phyloP scores from a whole-genome alignment of 768 basidiomycete genomes.

The Lyophyllum semitale region DNA sequence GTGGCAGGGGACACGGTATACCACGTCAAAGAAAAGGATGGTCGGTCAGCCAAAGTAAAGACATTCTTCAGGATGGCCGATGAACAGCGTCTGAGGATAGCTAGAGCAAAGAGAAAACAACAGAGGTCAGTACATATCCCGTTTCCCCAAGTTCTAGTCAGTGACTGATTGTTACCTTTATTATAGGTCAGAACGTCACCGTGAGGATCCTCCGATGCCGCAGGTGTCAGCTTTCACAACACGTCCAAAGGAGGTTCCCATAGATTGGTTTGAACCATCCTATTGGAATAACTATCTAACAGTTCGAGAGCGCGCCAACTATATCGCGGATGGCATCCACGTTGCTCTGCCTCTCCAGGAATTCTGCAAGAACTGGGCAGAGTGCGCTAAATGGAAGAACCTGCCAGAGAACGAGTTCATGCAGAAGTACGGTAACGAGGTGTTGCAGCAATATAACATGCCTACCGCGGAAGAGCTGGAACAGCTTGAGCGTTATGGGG shows the following conservation, averaged over 20 bases:
- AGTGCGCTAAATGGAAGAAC: conserved; percentile 18
- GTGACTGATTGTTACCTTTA: background rate
- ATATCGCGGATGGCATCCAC: conserved; percentile 12
- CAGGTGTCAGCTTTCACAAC: background rate
- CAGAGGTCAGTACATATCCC: background rate
- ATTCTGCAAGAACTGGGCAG: background rate
- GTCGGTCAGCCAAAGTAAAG: conserved; percentile 1
- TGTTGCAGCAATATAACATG: conserved; percentile 16
- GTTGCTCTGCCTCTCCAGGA: conserved; percentile 17
- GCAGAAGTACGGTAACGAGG: conserved; percentile 19
- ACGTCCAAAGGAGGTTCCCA: background rate
- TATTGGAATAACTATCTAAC: conserved; percentile 4
- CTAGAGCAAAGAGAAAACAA: background rate
- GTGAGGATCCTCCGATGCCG: background rate
- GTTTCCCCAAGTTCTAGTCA: background rate
- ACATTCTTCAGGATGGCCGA: conserved; percentile 10
- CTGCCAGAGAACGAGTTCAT: conserved; percentile 17
- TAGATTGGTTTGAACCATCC: background rate
- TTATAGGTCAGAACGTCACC: background rate
- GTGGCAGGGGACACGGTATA: conserved; percentile 3
- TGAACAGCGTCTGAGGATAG: background rate
- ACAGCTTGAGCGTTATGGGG: conserved; percentile 7
- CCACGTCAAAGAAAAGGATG: conserved; percentile 11
- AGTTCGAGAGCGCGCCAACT: conserved; percentile 11
- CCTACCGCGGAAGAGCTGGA: conserved; percentile 21